phyloP scores from a whole-genome alignment of 2,329 filamentous ascomycete genomes.

The Leptographium lundbergii region DNA sequence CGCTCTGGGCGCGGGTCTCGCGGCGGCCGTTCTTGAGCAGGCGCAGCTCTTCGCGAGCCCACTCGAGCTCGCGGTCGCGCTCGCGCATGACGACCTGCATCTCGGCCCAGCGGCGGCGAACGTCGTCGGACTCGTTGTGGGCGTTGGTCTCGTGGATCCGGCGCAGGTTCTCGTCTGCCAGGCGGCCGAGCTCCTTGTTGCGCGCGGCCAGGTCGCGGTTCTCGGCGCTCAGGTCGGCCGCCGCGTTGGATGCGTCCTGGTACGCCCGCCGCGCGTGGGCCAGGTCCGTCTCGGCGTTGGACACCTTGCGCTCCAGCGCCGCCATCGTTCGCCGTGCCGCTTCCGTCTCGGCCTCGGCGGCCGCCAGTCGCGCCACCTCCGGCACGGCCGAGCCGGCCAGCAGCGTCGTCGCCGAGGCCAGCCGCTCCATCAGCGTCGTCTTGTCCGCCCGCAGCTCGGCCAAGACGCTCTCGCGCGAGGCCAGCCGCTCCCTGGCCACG shows the following conservation, averaged over 20 bases:
- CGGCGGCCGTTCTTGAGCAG: constrained; percentile 34
- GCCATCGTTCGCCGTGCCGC: constrained; percentile 27
- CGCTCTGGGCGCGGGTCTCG: constrained; percentile 43
- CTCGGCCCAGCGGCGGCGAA: constrained; percentile 26
- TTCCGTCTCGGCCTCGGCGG: constrained; percentile 26
- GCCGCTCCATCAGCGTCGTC: constrained; percentile 21
- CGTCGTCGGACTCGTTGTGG: constrained; percentile 20
- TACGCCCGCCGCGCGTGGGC: constrained; percentile 48
- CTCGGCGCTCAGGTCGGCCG: constrained; percentile 30
- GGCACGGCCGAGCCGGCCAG: constrained; percentile 25
- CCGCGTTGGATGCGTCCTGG: constrained; percentile 40
- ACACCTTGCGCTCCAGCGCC: constrained; percentile 24
- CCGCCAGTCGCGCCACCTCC: constrained; percentile 25
- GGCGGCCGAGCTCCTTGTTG: constrained; percentile 27
- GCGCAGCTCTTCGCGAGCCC: constrained; percentile 34
- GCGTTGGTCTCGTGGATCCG: constrained; percentile 34
- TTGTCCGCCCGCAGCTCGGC: constrained; percentile 26
- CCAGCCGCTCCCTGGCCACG: constrained; percentile 20
- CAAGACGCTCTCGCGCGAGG: constrained; percentile 24
- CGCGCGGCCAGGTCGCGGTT: constrained; percentile 31
- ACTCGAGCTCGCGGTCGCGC: constrained; percentile 37
- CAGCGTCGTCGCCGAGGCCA: constrained; percentile 21
- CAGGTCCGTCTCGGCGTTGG: constrained; percentile 28
- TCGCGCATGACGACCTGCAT: constrained; percentile 32
- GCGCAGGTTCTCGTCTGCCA: constrained; percentile 31